These are phyloP conservation scores for Neurospora africana DNA, from an alignment of 495 filamentous ascomycete species.

Conservation along the genomic window DNA sequence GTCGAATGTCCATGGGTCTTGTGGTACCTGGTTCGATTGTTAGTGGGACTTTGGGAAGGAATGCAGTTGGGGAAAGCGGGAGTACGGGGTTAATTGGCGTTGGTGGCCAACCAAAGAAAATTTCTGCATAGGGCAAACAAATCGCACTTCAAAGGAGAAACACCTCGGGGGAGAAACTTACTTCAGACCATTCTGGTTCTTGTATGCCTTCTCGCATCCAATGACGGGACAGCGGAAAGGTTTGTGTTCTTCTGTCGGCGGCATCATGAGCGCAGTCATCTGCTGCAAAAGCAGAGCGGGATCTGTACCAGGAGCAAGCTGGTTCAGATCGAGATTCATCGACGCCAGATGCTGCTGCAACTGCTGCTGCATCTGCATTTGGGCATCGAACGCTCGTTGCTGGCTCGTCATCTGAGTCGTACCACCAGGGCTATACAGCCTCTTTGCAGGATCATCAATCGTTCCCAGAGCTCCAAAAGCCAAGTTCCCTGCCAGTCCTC, in stretches of 20 bases:
- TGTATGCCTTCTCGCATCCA: constrained; percentile 98
- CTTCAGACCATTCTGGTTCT: constrained; percentile 98
- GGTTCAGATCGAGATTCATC: constrained; percentile 54
- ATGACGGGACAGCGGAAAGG: constrained; percentile 97
- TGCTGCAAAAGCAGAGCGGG: constrained; percentile 68
- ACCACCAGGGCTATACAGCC: constrained; percentile 77
- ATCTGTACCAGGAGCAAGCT: constrained; percentile 63
- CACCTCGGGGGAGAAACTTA: constrained; percentile 32
- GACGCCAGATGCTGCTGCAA: constrained; percentile 52
- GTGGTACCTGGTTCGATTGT: constrained; percentile 47
- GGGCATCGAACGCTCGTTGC: constrained; percentile 28
- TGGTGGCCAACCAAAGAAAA: background rate
- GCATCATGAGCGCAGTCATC: constrained; percentile 48
- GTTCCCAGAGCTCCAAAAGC: constrained; percentile 35
- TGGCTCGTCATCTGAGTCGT: constrained; percentile 48
- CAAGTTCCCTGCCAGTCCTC: constrained; percentile 11
- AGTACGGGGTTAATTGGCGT: background rate
- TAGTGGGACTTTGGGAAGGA: constrained; percentile 19
- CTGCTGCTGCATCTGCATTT: constrained; percentile 28
- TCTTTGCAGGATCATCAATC: constrained; percentile 93
- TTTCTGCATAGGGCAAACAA: background rate
- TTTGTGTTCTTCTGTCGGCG: constrained; percentile 67
- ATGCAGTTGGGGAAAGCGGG: constrained; percentile 4
- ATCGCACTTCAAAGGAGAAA: constrained; percentile 1
- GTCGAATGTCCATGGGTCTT: constrained; percentile 88